Conservation (phyloP, 768 basidiomycete species). For the Pleurotus pulmonarius region DNA sequence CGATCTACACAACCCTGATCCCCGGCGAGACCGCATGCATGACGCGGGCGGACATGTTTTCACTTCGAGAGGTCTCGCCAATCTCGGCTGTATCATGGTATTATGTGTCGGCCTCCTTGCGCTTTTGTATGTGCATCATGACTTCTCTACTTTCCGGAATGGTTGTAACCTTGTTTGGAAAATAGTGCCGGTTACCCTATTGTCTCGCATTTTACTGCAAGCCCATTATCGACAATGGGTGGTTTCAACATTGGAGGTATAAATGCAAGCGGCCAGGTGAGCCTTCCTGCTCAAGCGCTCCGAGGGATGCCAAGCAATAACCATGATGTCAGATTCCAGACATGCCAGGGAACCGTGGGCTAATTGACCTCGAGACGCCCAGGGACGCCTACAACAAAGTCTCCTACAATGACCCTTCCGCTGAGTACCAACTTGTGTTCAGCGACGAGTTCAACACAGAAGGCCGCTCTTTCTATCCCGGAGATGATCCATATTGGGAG, state of each 20-base stretch:
- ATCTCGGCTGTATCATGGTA: conserved; percentile 64
- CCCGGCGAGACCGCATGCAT: conserved; percentile 53
- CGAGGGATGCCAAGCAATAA: conserved; percentile 3
- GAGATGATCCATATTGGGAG: conserved; percentile 91
- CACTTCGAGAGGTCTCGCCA: conserved; percentile 66
- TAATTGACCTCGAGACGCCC: conserved; percentile 80
- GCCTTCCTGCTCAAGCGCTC: conserved; percentile 5
- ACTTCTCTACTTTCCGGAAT: neutral
- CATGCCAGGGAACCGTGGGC: conserved; percentile 59
- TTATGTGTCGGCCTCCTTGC: conserved; percentile 49
- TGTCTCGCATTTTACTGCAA: conserved; percentile 50
- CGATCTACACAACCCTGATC: conserved; percentile 71
- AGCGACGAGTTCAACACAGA: conserved; percentile 86
- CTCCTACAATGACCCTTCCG: conserved; percentile 49
- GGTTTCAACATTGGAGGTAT: conserved; percentile 77
- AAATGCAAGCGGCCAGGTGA: conserved; percentile 70
- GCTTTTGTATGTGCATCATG: conserved; percentile 47
- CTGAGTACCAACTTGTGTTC: conserved; percentile 68
- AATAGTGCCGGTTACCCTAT: conserved; percentile 61
- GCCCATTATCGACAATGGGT: conserved; percentile 42
- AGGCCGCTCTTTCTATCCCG: conserved; percentile 79
- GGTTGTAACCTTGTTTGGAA: neutral
- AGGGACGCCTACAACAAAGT: conserved; percentile 45
- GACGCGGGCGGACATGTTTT: conserved; percentile 60
- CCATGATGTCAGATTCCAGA: conserved; percentile 41